Conservation (phyloP, 1,139 yeast genomes). For the Meyerozyma elateridarum region DNA sequence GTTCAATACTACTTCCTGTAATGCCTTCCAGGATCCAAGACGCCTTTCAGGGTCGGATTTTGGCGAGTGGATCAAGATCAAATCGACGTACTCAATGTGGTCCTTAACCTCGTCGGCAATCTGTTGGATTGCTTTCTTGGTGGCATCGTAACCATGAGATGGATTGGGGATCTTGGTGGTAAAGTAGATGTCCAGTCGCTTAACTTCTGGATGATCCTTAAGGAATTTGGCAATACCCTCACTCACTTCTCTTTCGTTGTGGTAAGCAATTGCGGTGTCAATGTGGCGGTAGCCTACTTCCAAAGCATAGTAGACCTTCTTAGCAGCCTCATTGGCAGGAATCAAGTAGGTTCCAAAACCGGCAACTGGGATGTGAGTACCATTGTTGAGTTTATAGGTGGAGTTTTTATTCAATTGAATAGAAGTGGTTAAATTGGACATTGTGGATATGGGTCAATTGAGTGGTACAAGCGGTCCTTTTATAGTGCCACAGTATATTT, state of each 20-base stretch:
- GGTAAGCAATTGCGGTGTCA: constrained; percentile 56
- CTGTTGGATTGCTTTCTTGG: constrained; percentile 48
- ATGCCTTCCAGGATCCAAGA: constrained; percentile 36
- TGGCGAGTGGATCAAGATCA: constrained; percentile 35
- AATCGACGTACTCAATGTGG: constrained; percentile 43
- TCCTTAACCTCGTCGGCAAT: constrained; percentile 27
- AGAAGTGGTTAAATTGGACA: constrained; percentile 23
- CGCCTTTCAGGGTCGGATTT: constrained; percentile 25
- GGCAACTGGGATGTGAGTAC: constrained; percentile 45
- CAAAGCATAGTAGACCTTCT: constrained; percentile 48
- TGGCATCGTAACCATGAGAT: constrained; percentile 55
- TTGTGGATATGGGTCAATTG: too few relatives aligned
- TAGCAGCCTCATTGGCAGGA: constrained; percentile 33
- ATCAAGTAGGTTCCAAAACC: constrained; percentile 58
- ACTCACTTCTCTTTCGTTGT: constrained; percentile 49
- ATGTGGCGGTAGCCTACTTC: constrained; percentile 66
- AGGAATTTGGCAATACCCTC: constrained; percentile 46
- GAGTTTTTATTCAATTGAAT: constrained; percentile 28
- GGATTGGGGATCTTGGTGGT: constrained; percentile 60
- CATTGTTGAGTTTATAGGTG: constrained; percentile 31
- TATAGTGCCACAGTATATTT: too few relatives aligned
- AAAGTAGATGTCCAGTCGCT: constrained; percentile 31
- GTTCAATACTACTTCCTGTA: constrained; percentile 30
- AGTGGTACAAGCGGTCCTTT: too few relatives aligned
- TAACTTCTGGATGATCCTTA: constrained; percentile 30